Base-by-base conservation (phyloP, 257 asterid genomes). In the Buddleja alternifolia region DNA sequence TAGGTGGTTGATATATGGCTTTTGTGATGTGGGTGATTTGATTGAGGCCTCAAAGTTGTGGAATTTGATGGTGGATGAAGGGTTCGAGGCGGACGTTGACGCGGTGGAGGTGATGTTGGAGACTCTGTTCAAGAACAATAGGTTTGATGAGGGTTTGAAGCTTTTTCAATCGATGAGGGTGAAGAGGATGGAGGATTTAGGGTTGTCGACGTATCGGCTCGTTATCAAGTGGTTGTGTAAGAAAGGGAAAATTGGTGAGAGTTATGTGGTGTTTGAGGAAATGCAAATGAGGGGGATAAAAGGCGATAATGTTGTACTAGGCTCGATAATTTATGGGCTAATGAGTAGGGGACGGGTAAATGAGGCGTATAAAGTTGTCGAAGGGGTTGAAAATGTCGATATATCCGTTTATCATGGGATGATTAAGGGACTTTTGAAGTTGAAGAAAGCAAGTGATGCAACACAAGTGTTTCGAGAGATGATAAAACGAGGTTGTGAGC, bases 381-480 rank as follows among this genome's bases (percentile, higher is more conserved):
- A 81, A 66, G 81, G 76, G 19, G 77, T 85, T 10, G 88, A 88
- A 58, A 83, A 66, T 9, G 79, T 80, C 0, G 91, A 93, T 65
- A 58, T 85, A 64, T 66, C 71, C 53, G 77, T 90, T 50, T 90
- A 87, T 64, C 96, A 93, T 63, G 96, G 93, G 67, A 83, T 87
- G 97, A 90, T 90, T 72, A 93, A 87, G 73, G 97, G 96, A 34
- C 81, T 93, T 19, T 48, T 90, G 86, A 87, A 40, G 82, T 63
- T 87, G 79, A 90, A 84, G 78, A 88, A 82, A 69, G 82, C 91
- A 21, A 63, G 75, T 4, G 97, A 90, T 55, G 97, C 97, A 0
- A 93, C 97, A 2, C 72, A 87, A 70, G 91, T 93, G 41, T 93
- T 93, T 75, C 75, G 99, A 78, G 96, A 90, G 80, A 93, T 93